A percentile compares a stretch with the other conserved stretches of the same genome.
phyloP scores from a whole-genome alignment of 345 rosid genomes.

The Eucalyptus shirleyi region DNA sequence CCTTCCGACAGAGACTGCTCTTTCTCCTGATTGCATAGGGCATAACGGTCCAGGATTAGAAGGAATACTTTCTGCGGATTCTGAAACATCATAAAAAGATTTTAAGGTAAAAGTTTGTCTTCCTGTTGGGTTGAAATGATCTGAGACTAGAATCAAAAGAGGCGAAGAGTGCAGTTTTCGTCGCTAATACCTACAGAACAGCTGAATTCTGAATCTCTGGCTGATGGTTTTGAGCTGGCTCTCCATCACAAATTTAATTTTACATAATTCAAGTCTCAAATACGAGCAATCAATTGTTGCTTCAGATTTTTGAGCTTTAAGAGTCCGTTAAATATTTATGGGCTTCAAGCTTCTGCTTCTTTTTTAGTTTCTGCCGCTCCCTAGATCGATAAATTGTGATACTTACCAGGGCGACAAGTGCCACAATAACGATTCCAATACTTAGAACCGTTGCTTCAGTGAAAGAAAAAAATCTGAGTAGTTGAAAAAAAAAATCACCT shows the following conservation, averaged over 20 bases:
- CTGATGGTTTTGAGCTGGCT: not conserved
- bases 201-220: not conserved
- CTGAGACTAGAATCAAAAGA: not conserved
- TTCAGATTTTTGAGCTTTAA: not conserved
- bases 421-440: not conserved
- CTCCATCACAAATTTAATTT: not conserved
- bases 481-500: not conserved
- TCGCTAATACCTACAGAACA: not conserved
- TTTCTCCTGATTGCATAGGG: not conserved
- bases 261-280: not conserved
- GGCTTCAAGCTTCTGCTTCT: not conserved
- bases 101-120: not conserved
- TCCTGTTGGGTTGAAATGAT: not conserved
- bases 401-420: not conserved
- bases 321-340: not conserved
- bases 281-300: not conserved
- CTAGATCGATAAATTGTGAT: not conserved
- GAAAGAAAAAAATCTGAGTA: not conserved
- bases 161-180: not conserved
- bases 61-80: not conserved
- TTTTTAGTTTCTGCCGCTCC: not conserved
- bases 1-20: not conserved
- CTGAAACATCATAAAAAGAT: not conserved
- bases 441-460: not conserved
- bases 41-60: not conserved